Conservation (phyloP, 2,329 filamentous ascomycete species). For the Metarhizium brunneum region DNA sequence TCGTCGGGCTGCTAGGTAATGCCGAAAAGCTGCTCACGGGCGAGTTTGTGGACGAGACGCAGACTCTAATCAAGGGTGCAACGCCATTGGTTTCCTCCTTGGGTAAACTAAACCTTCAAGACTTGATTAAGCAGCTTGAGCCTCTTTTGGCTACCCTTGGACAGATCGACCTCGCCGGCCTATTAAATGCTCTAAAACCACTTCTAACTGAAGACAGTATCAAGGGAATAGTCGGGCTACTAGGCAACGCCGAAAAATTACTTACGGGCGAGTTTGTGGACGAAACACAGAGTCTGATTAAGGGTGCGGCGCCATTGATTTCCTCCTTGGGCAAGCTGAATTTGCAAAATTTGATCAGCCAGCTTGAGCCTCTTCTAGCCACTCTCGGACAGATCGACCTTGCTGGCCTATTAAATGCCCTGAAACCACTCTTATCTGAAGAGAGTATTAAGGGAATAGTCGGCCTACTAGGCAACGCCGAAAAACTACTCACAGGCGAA, state of each 20-base stretch:
- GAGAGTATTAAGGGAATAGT: slow-evolving; percentile 21
- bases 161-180: slow-evolving; percentile 21
- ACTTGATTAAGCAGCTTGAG: slow-evolving; percentile 16
- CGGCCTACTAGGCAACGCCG: slow-evolving; percentile 20
- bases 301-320: slow-evolving; percentile 17
- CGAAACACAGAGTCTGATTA: slow-evolving; percentile 18
- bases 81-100: slow-evolving; percentile 16
- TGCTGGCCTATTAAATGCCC: slow-evolving; percentile 16
- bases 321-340: slow-evolving; percentile 11
- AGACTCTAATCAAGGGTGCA: slow-evolving; percentile 23
- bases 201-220: slow-evolving; percentile 19
- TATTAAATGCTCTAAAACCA: slow-evolving; percentile 17
- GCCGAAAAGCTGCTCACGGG: slow-evolving; percentile 21
- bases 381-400: slow-evolving; percentile 23
- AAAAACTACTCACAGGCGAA: slow-evolving; percentile 16
- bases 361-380: slow-evolving; percentile 20
- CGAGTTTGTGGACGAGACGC: slow-evolving; percentile 22
- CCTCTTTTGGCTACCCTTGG: slow-evolving; percentile 22
- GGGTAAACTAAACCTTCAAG: slow-evolving; percentile 14
- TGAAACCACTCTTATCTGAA: slow-evolving; percentile 18
- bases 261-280: slow-evolving; percentile 19
- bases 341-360: slow-evolving; percentile 16
- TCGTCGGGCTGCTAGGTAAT: slow-evolving; percentile 24
- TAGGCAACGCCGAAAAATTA: slow-evolving; percentile 19
- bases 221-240: slow-evolving; percentile 21